Evolutionary conservation across 2,329 filamentous ascomycete genomes (phyloP).

Genomic region (Cladosporium sp.): DNA sequence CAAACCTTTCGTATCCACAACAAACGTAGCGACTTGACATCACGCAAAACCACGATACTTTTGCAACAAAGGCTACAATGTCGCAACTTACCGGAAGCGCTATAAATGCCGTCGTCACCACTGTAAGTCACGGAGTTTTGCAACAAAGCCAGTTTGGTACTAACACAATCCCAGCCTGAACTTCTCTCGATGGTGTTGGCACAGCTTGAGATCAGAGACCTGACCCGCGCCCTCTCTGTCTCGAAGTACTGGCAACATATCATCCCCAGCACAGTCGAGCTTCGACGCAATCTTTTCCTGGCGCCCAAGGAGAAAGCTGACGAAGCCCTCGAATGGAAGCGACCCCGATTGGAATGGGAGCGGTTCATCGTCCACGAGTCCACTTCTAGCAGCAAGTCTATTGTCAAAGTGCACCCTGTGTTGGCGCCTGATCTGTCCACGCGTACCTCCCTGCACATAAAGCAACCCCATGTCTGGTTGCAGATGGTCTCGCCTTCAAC

Average conservation of each 20-base stretch:
- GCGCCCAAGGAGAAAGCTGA: background rate
- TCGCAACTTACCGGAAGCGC: background rate
- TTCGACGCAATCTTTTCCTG: background rate
- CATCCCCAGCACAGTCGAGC: background rate
- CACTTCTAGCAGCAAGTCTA: background rate
- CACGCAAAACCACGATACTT: background rate
- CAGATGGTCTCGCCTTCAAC: background rate
- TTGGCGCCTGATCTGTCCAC: background rate
- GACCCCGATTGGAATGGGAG: background rate
- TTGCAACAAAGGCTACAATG: background rate
- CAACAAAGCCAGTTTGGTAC: background rate
- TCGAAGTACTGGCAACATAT: background rate
- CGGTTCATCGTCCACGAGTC: background rate
- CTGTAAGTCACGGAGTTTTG: background rate
- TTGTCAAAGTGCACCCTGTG: background rate
- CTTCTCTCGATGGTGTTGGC: background rate
- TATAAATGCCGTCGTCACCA: background rate
- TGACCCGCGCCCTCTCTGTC: background rate
- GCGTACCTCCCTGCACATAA: background rate
- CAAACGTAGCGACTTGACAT: background rate
- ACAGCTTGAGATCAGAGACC: background rate
- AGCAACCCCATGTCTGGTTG: background rate
- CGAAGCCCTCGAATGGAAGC: background rate
- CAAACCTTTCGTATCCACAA: too few species aligned
- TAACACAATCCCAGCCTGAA: background rate